Percentiles rank a stretch among this genome's conserved stretches.
Evolutionary conservation across 176 grass and related monocot genomes (phyloP).

Genomic region (Urochloa ruziziensis): DNA sequence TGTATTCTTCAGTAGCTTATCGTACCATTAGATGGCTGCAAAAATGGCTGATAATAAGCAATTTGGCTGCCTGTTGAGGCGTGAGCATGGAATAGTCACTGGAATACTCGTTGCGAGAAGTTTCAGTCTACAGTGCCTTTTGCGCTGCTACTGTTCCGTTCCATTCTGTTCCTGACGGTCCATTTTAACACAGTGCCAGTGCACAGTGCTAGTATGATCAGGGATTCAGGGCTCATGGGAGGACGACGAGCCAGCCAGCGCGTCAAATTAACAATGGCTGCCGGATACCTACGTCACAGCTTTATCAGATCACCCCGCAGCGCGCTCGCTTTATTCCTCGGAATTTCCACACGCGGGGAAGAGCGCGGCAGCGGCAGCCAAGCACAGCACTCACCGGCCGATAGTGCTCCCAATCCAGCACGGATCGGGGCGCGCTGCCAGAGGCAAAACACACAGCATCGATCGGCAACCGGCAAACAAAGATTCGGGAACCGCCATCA

Average conservation of each 20-base stretch:
- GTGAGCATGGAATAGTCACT: no score
- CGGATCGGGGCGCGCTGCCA: slow-evolving; percentile 25
- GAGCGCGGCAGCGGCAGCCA: not conserved
- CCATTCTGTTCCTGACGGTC: not conserved
- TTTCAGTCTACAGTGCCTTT: no score
- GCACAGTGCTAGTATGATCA: not conserved
- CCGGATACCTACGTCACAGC: slow-evolving; percentile 49
- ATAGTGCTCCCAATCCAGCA: slow-evolving; percentile 34
- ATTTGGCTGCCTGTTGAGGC: no score
- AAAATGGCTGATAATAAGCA: no score
- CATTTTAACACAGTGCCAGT: not conserved
- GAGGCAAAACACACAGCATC: not conserved
- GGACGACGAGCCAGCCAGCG: not conserved
- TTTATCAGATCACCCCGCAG: slow-evolving; percentile 44
- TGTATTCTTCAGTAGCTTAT: no score
- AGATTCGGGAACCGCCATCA: slow-evolving; percentile 57
- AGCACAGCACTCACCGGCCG: not conserved
- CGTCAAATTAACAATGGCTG: slow-evolving; percentile 3
- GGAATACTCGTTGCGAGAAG: no score
- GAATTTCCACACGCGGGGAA: slow-evolving; percentile 44
- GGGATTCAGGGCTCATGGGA: not conserved
- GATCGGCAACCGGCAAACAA: not conserved
- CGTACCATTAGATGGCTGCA: no score
- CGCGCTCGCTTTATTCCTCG: slow-evolving; percentile 42
- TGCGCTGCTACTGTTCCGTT: not conserved